phyloP scores from a whole-genome alignment of 768 basidiomycete genomes.

The Gloeophyllum trabeum region DNA sequence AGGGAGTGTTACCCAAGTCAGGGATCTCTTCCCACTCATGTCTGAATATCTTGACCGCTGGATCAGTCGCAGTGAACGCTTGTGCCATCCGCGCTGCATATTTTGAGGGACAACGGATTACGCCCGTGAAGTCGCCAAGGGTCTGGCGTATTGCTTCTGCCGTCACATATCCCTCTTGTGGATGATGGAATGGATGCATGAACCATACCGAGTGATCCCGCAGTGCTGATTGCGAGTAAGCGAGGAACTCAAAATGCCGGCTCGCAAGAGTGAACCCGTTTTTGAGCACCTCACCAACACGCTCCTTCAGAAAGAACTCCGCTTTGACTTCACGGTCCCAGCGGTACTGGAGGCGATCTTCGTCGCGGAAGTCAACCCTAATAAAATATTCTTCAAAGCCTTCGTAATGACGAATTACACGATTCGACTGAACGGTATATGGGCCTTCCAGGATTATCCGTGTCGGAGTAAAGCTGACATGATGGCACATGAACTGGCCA shows the following conservation, averaged over 20 bases:
- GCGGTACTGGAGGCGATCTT: constrained; percentile 63
- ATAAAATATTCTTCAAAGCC: constrained; percentile 59
- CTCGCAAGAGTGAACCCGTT: constrained; percentile 62
- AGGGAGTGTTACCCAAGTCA: constrained; percentile 37
- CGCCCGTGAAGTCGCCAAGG: constrained; percentile 54
- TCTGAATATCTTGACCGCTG: constrained; percentile 44
- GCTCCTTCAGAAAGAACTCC: constrained; percentile 31
- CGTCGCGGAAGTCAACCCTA: constrained; percentile 78
- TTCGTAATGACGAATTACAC: constrained; percentile 60
- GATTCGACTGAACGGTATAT: constrained; percentile 64
- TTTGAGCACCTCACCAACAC: constrained; percentile 28
- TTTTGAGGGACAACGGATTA: constrained; percentile 57
- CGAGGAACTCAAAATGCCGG: constrained; percentile 67
- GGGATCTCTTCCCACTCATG: constrained; percentile 53
- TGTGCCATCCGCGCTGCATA: constrained; percentile 77
- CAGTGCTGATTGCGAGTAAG: constrained; percentile 71
- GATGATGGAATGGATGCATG: constrained; percentile 47
- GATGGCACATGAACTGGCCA: constrained; percentile 53
- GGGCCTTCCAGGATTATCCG: constrained; percentile 70
- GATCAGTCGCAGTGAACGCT: constrained; percentile 75
- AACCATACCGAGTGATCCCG: constrained; percentile 82
- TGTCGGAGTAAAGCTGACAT: constrained; percentile 70
- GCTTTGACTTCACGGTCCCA: constrained; percentile 64
- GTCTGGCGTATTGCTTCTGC: constrained; percentile 47
- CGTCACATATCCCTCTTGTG: constrained; percentile 31